Percentiles rank a stretch among this genome's conserved stretches.
These are phyloP conservation scores for Sapria himalayana DNA, from an alignment of 345 rosid genomes.

Conservation along the genomic window DNA sequence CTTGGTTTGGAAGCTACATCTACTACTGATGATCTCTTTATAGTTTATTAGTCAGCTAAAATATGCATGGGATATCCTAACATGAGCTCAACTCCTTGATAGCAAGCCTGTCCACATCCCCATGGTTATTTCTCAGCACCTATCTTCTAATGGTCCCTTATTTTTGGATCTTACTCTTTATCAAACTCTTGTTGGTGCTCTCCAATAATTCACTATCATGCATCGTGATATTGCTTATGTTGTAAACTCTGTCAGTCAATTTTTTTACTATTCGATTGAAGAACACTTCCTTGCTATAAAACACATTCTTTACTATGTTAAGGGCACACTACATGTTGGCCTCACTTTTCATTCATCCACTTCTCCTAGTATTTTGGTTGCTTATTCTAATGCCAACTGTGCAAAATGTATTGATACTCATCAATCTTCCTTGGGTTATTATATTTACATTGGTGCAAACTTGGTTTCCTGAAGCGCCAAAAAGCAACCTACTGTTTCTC, in stretches of 20 bases:
- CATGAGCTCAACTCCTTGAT: constrained; percentile 4
- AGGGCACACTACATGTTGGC: constrained; percentile 5
- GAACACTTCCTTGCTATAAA: constrained; percentile 4
- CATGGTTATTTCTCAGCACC: not conserved
- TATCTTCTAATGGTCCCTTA: not conserved
- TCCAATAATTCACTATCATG: constrained; percentile 2
- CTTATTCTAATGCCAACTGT: constrained; percentile 7
- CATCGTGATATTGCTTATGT: not conserved
- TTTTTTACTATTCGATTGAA: constrained; percentile 2
- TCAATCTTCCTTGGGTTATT: too few relatives aligned
- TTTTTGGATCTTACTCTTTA: constrained; percentile 3
- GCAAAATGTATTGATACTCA: not conserved
- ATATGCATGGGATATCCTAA: constrained; percentile 4
- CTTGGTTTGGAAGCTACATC: not conserved
- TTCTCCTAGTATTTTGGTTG: not conserved
- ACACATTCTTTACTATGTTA: constrained; percentile 3
- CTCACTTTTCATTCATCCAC: not conserved
- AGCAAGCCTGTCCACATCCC: constrained; percentile 5
- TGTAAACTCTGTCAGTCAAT: constrained; percentile 4
- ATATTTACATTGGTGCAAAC: too few relatives aligned
- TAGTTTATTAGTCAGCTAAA: not conserved
- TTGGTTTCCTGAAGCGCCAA: too few relatives aligned
- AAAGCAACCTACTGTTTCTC: too few relatives aligned
- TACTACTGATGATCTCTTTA: not conserved
- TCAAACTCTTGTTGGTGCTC: constrained; percentile 1